These are phyloP conservation scores for Conoideocrella luteorostrata DNA, from an alignment of 2,329 filamentous ascomycete species.

Conservation along the genomic window DNA sequence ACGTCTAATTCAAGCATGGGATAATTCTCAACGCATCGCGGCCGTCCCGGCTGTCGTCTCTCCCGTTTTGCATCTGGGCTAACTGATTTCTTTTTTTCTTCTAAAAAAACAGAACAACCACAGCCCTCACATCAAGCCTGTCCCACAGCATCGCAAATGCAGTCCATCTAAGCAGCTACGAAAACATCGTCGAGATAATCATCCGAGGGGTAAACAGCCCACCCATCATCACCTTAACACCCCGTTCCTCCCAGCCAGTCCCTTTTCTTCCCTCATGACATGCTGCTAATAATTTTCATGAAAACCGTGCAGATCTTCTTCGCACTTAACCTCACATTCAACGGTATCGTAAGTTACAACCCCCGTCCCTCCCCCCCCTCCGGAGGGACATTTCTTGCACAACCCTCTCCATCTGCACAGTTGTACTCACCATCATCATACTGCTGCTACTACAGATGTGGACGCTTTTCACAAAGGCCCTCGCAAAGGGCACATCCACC, in stretches of 20 bases:
- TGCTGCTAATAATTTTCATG: not conserved
- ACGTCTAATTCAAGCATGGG: no score
- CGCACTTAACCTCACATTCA: constrained; percentile 66
- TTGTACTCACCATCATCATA: no score
- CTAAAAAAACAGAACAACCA: constrained; percentile 44
- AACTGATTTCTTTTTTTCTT: no score
- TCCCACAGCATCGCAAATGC: constrained; percentile 37
- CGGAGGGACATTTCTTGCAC: constrained; percentile 4
- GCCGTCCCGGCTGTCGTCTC: no score
- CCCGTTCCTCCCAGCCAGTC: not conserved
- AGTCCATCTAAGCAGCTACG: constrained; percentile 35
- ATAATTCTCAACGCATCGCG: no score
- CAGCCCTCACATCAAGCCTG: constrained; percentile 44
- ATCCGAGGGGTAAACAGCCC: constrained; percentile 40
- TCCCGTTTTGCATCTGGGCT: no score
- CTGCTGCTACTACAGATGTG: no score
- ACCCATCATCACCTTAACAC: not conserved
- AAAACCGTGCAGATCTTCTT: constrained; percentile 57
- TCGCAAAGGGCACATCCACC: constrained; percentile 67
- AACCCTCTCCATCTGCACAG: not conserved
- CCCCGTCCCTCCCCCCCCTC: not conserved
- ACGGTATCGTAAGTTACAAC: constrained; percentile 51
- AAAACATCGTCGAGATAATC: constrained; percentile 39
- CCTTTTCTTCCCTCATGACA: no score
- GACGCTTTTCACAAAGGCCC: constrained; percentile 72